Conservation (phyloP, 306 rosid genomes). For the Inga laurina region DNA sequence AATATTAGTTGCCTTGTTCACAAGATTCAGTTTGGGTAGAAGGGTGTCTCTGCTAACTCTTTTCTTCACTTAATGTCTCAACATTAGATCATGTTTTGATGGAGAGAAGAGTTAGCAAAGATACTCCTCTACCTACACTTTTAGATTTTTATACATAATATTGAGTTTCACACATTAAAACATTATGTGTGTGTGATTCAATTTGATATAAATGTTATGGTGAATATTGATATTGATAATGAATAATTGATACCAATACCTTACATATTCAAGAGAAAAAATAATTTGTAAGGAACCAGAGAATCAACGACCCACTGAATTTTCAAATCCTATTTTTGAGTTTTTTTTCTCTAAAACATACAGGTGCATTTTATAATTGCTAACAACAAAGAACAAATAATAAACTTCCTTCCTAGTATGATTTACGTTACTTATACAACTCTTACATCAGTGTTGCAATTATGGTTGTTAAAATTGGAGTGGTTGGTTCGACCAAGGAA, state of each 20-base stretch:
- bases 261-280: background rate
- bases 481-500: rapidly evolving
- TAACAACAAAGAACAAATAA: background rate
- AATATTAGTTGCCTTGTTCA: background rate
- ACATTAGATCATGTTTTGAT: too few relatives aligned
- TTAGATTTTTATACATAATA: too few relatives aligned
- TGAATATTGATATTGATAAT: background rate
- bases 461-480: too few relatives aligned
- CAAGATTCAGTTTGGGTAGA: rapidly evolving
- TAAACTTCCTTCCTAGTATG: background rate
- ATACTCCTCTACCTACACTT: rapidly evolving
- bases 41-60: too few relatives aligned
- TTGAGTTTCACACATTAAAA: too few relatives aligned
- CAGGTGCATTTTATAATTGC: background rate
- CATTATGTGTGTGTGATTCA: too few relatives aligned
- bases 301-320: background rate
- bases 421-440: too few relatives aligned
- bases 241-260: too few relatives aligned
- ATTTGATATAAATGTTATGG: background rate
- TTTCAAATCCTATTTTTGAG: background rate
- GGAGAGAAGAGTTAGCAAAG: too few relatives aligned
- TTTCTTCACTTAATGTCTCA: too few relatives aligned
- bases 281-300: background rate
- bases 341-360: background rate
- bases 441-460: too few relatives aligned